Evolutionary conservation across 2,329 filamentous ascomycete genomes (phyloP).

Genomic region (Arthroderma uncinatum): DNA sequence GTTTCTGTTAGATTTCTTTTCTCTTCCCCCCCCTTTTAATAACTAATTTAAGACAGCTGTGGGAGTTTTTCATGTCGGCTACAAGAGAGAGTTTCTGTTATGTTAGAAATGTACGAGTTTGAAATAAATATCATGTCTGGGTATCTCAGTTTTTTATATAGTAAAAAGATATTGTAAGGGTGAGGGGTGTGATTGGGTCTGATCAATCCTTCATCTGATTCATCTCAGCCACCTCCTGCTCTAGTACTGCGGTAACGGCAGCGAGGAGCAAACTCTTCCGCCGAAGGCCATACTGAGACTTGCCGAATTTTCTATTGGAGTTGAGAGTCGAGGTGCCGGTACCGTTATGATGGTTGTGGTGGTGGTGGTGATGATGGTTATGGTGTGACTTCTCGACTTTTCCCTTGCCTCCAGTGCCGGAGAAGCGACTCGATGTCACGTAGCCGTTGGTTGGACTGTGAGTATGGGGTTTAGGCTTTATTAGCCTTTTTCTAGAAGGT

Average conservation of each 20-base stretch:
- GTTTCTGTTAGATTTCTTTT: not conserved
- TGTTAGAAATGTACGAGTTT: not conserved
- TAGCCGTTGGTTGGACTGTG: not conserved
- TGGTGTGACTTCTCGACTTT: conserved; percentile 13
- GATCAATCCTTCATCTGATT: not conserved
- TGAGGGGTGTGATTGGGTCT: no score
- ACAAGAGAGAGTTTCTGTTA: not conserved
- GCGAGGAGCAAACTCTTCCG: conserved; percentile 15
- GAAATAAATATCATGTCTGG: not conserved
- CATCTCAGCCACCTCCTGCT: conserved; percentile 8
- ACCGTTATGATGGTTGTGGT: not conserved
- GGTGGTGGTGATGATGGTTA: not conserved
- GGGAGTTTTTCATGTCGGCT: not conserved
- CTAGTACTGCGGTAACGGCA: conserved; percentile 15
- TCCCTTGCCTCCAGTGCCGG: conserved; percentile 1
- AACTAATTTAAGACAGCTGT: not conserved
- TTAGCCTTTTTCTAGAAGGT: conserved; percentile 4
- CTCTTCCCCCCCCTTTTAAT: no score
- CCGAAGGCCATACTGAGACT: conserved; percentile 11
- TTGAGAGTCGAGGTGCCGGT: not conserved
- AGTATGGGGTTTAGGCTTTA: not conserved
- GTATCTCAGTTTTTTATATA: not conserved
- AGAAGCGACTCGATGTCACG: not conserved
- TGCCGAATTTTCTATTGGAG: not conserved
- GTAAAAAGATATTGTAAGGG: not conserved